Base-by-base conservation (phyloP, 2,329 filamentous ascomycete species). In the Dryadomyces quercus-mongolicae region DNA sequence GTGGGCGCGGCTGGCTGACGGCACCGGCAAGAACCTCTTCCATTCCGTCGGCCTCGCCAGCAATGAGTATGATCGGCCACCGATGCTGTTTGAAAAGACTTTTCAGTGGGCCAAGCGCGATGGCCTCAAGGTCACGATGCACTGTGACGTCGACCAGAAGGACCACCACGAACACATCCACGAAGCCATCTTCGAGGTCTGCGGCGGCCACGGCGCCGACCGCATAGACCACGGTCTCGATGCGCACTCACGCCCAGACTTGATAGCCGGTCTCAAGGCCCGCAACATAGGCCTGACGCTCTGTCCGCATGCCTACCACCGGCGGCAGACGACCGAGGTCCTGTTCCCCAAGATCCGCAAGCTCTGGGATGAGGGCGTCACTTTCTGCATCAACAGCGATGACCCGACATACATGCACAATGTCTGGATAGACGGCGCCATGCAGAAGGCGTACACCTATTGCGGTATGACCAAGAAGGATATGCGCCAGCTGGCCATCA, bases 401-500 rank as follows among this genome's bases (percentile, higher is more conserved):
- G 84, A 88, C 62, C 84, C 84, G 55, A 82, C 81, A 8, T 87
- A 87, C 63, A 89, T 90, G 68, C 84, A 88, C 65, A 78, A 88
- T 51, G 68, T 86, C 49, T 83, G 86, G 62, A 88, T 88, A 59
- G 89, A 85, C 67, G 83, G 80, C 60, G 82, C 82, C 0, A 82
- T 91, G 31, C 84, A 90, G 65, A 81, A 87, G 50, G 80, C 81
- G 7, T 69, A 70, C 52, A 66, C 63, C 4, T 69, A 71, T 1
- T 88, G 88, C 65, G 65, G 70, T 2, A 65, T 91, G 59, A 74
- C 66, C 22, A 68, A 82, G 6, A 66, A 70, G 15, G 85, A 90
- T 52, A 90, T 85, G 86, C 74, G 70, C 59, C 67, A 62, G 6
- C 83, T 90, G 62, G 80, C 78, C 10, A 71, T 71, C 57, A 78